Base-by-base conservation (phyloP, 495 filamentous ascomycete genomes). In the Tuber brumale region DNA sequence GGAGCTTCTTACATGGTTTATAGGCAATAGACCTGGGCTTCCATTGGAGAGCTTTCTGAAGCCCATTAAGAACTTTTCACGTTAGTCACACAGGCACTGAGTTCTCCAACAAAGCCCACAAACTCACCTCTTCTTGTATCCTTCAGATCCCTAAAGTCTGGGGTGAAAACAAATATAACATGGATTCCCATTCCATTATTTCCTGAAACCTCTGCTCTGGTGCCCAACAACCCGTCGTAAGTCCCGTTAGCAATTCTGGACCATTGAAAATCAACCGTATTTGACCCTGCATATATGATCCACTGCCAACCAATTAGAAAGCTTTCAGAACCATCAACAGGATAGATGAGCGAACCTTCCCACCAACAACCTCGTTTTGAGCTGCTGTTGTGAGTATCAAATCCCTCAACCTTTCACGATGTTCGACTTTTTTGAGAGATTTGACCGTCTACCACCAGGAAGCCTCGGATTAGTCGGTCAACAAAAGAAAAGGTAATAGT, bases 131-230 rank as follows among this genome's bases (percentile, higher is more conserved):
- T 86, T 75, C 85, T 88, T 35, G 94, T 88, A 82, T 95, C 93
- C 31, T 86, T 84, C 69, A 82, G 84, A 79, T 96, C 92, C 45
- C 83, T 84, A 82, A 91, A 94, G 82, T 97, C 89, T 69, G 84
- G 83, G 37, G 93, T 95, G 83, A 95, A 97, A 3, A 96, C 85
- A 74, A 90, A 93, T 48, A 96, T 89, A 76, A 95, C 82, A 7
- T 70, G 74, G 23, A 44, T 84, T 41, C 80, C 72, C 27, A 69
- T 75, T 61, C 75, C 78, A 48, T 85, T 82, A 77, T 89, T 87
- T 72, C 90, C 87, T 2, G 89, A 89, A 18, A 94, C 91, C 82
- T 95, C 96, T 8, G 92, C 91, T 16, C 76, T 85, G 39, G 88
- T 86, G 0, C 93, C 92, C 6, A 96, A 86, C 71, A 90, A 87